Base-by-base conservation (phyloP, 352 stramenopile species). In the Phytophthora melonis region DNA sequence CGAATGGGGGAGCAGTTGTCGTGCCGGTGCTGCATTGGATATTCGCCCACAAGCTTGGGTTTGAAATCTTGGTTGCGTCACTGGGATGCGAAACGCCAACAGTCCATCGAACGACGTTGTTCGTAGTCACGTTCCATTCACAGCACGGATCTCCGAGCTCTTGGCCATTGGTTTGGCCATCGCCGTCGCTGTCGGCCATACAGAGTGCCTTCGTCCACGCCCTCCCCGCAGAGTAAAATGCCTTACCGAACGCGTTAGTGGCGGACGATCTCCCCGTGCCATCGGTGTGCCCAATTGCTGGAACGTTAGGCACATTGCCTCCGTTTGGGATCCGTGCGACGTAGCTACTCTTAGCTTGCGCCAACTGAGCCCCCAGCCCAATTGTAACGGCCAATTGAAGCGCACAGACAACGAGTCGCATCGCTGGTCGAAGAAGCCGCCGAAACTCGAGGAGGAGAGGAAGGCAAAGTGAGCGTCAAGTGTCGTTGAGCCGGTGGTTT, bases 101-200 rank as follows among this genome's bases (percentile, higher is more conserved):
- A n/a, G 41, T 49, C 41, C 41, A 49, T n/a, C 41, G 41, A 16
- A 49, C 41, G 18, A 49, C 41, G 18, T 16, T n/a, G 18, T 49
- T 49, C 18, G 41, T 49, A 18, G 41, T 49, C 41, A 49, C 41
- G 13, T 8, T n/a, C 11, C 11, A 49, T n/a, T 49, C 41, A 49
- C 41, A 49, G 30, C 30, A 34, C 7, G 30, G 30, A 34, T 34
- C 30, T 34, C 30, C 88, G 11, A 94, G 80, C 63, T 95, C 88
- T 58, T 93, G 67, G 49, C 88, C 88, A 69, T 95, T 95, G 14
- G 30, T 34, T 19, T 83, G 74, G 7, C 88, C 88, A 63, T 95
- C 88, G 36, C 83, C 41, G 41, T 49, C 41, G 41, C 41, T 49
- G 41, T 49, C 41, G 18, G 41, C 18, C 41, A 49, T 49, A 9